Evolutionary conservation across 1,284 basidiomycete genomes (phyloP).

Genomic region (Cystobasidiaceae sp.): DNA sequence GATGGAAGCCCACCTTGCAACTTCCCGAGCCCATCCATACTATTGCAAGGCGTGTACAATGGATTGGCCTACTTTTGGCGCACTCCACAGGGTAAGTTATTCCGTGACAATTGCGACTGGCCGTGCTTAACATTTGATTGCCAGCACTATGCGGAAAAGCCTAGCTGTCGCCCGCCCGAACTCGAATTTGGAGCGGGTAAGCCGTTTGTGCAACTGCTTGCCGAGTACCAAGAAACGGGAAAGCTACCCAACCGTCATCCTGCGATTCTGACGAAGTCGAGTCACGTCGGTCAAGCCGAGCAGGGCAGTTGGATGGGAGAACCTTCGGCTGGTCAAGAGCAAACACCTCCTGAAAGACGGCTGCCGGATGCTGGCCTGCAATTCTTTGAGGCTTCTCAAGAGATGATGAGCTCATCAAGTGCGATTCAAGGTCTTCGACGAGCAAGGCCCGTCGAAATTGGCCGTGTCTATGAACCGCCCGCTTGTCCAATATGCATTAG

Average conservation of each 20-base stretch:
- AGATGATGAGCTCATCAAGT: not conserved
- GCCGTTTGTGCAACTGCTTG: constrained; percentile 20
- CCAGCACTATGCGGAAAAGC: constrained; percentile 19
- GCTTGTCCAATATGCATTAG: constrained; percentile 25
- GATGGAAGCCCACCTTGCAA: not conserved
- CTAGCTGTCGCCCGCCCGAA: constrained; percentile 8
- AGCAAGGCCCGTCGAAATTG: not conserved
- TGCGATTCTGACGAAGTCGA: not conserved
- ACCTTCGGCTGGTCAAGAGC: not conserved
- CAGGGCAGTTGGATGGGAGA: not conserved
- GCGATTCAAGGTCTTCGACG: not conserved
- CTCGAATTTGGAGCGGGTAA: constrained; percentile 11
- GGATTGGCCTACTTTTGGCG: constrained; percentile 5
- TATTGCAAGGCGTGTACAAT: constrained; percentile 10
- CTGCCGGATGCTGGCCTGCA: not conserved
- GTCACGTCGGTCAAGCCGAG: not conserved
- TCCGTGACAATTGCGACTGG: not conserved
- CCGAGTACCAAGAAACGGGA: constrained; percentile 6
- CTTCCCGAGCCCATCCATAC: constrained; percentile 7
- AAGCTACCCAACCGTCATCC: not conserved
- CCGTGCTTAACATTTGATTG: not conserved
- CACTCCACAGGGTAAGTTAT: constrained; percentile 13
- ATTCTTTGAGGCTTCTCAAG: not conserved
- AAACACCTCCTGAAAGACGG: not conserved
- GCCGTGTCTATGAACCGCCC: not conserved